Evolutionary conservation across 306 rosid genomes (phyloP).

Genomic region (Rosa lucieae): DNA sequence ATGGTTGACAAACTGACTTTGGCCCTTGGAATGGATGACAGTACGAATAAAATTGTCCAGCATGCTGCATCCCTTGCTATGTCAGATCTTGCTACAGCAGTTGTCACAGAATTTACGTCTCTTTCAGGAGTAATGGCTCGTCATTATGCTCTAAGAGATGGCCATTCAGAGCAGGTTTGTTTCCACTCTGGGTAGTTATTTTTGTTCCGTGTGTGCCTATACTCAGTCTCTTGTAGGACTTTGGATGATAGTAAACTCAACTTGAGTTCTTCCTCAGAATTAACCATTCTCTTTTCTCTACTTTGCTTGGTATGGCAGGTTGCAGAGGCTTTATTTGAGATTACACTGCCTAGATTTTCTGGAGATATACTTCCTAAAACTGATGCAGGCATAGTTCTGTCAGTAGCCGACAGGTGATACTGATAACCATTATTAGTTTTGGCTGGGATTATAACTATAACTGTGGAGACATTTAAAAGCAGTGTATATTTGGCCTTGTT

Average conservation of each 20-base stretch:
- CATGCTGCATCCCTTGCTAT: conserved; percentile 94
- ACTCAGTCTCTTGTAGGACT: neutral
- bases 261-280: neutral
- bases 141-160: conserved; percentile 91
- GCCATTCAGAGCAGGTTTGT: conserved; percentile 82
- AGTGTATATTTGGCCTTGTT: neutral
- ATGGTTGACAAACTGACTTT: conserved; percentile 53
- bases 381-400: conserved; percentile 77
- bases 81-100: conserved; percentile 96
- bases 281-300: conserved; percentile 19
- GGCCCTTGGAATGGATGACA: conserved; percentile 51
- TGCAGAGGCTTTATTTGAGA: conserved; percentile 85
- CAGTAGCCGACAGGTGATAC: conserved; percentile 81
- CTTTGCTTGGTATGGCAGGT: conserved; percentile 43
- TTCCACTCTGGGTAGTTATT: conserved; percentile 15
- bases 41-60: conserved; percentile 40
- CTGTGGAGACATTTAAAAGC: neutral
- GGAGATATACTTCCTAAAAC: conserved; percentile 81
- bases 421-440: neutral
- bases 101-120: conserved; percentile 92
- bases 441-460: neutral
- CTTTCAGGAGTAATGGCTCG: conserved; percentile 96
- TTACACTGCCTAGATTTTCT: conserved; percentile 91
- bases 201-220: conserved; percentile 10
- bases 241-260: neutral